A percentile compares a stretch with the other conserved stretches of the same genome.
These are phyloP conservation scores for Aegilops sharonensis DNA, from an alignment of 176 grass and related monocot species.

Conservation along the genomic window DNA sequence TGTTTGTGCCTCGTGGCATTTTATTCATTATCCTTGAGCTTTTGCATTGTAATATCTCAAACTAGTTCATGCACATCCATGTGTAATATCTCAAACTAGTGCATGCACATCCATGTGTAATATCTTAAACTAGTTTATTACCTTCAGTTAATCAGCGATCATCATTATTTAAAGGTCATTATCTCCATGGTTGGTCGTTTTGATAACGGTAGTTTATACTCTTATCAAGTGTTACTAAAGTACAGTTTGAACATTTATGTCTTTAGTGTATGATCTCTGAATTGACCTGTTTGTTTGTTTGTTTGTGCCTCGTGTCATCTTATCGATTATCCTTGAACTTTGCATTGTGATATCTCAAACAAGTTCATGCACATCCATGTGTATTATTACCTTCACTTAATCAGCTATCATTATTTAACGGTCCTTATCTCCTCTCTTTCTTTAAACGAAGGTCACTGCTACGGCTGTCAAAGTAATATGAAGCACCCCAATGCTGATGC, in stretches of 20 bases:
- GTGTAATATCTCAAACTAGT: neutral
- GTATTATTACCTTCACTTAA: neutral
- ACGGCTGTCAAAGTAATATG: neutral
- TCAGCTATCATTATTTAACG: neutral
- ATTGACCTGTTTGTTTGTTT: neutral
- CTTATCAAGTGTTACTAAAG: neutral
- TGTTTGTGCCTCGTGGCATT: neutral
- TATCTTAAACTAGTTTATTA: neutral
- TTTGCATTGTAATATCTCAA: neutral
- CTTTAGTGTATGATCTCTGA: neutral
- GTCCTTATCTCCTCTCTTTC: neutral
- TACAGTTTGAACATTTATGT: neutral
- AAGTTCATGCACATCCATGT: neutral
- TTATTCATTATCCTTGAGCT: neutral
- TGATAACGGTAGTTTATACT: neutral
- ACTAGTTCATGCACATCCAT: neutral
- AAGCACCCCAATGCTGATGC: neutral
- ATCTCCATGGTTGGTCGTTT: neutral
- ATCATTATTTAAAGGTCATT: too few species aligned
- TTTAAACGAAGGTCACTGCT: neutral
- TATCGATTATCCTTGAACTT: neutral
- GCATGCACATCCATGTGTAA: neutral
- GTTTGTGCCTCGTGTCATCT: neutral
- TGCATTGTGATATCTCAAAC: neutral
- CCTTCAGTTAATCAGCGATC: too few species aligned